These are phyloP conservation scores for Tylopilus subfusipes DNA, from an alignment of 768 basidiomycete species.

Conservation along the genomic window DNA sequence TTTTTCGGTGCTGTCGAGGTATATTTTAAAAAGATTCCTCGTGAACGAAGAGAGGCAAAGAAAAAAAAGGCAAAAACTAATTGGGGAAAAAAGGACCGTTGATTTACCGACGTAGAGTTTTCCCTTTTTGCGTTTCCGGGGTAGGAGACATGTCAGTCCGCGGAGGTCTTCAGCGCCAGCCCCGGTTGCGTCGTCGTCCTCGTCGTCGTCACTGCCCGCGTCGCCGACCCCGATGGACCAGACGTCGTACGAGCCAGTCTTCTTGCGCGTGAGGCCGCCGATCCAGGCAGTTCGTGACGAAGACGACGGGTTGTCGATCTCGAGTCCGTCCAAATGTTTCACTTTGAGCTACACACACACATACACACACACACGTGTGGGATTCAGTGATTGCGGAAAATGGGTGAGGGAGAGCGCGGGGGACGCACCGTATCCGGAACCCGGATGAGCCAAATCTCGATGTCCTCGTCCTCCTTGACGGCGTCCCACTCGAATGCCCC, in stretches of 20 bases:
- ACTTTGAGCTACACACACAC: conserved; percentile 60
- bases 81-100: background rate
- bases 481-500: conserved; percentile 68
- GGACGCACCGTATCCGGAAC: conserved; percentile 56
- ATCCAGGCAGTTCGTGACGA: conserved; percentile 40
- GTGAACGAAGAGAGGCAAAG: background rate
- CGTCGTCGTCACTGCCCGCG: conserved; percentile 37
- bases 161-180: conserved; percentile 69
- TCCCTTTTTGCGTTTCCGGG: conserved; percentile 58
- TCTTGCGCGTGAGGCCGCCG: conserved; percentile 52
- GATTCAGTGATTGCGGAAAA: no score
- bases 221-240: conserved; percentile 70
- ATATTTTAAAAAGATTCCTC: no score
- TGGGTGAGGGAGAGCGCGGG: no score
- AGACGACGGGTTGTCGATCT: conserved; percentile 45
- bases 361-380: no score
- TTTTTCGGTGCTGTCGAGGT: conserved; percentile 43
- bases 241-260: conserved; percentile 56
- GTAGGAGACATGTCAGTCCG: conserved; percentile 58
- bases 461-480: conserved; percentile 49
- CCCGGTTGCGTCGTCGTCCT: conserved; percentile 33
- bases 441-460: conserved; percentile 70
- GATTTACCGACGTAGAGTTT: conserved; percentile 53
- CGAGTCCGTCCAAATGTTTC: conserved; percentile 54
- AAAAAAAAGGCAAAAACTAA: no score